These are phyloP conservation scores for Candida ortonii DNA, from an alignment of 805 yeast species.

Conservation along the genomic window DNA sequence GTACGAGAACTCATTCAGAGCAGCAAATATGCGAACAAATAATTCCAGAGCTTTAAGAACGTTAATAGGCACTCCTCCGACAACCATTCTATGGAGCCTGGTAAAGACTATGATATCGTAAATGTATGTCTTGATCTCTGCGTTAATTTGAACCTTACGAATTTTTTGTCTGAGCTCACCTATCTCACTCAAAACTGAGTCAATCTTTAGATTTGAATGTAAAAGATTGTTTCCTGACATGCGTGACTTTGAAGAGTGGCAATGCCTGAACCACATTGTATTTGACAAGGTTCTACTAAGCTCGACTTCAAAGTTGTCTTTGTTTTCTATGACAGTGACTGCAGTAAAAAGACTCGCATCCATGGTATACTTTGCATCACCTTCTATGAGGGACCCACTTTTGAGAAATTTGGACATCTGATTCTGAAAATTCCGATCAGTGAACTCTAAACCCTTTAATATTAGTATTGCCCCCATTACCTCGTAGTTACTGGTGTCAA, in stretches of 20 bases:
- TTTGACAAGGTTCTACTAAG: conserved; percentile 22
- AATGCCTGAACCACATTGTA: conserved; percentile 34
- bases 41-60: conserved; percentile 41
- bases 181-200: conserved; percentile 1
- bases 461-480: conserved; percentile 2
- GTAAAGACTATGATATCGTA: conserved; percentile 54
- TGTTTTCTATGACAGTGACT: conserved; percentile 19
- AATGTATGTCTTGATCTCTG: conserved; percentile 52
- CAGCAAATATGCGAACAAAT: conserved; percentile 40
- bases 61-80: conserved; percentile 50
- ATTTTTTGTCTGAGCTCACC: conserved; percentile 1
- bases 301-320: conserved; percentile 17
- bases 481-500: conserved; percentile 5
- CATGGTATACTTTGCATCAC: conserved; percentile 2
- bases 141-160: conserved; percentile 36
- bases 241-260: conserved; percentile 14
- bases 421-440: conserved; percentile 12
- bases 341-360: conserved; percentile 21
- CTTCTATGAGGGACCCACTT: background rate
- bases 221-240: background rate
- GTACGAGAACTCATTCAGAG: conserved; percentile 37
- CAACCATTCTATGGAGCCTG: conserved; percentile 53
- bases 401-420: conserved; percentile 5
- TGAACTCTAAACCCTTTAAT: conserved; percentile 12
- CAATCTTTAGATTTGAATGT: background rate